Base-by-base conservation (phyloP, 2,329 filamentous ascomycete species). In the Diaporthe capsici region DNA sequence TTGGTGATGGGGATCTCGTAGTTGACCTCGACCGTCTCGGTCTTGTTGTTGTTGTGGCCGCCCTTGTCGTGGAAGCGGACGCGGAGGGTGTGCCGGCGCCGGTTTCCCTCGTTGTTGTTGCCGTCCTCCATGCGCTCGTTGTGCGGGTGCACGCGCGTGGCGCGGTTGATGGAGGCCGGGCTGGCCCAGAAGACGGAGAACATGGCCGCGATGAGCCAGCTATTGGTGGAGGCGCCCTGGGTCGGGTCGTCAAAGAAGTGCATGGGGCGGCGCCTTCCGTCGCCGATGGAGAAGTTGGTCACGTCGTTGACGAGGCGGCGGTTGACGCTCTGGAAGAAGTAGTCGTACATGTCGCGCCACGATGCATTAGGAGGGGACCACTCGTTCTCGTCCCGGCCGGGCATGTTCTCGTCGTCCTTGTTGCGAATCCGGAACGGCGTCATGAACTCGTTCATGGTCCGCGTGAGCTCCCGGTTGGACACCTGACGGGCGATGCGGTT, bases 111-210 rank as follows among this genome's bases (percentile, higher is more conserved):
- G 47, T 75, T 71, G 34, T 34, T 71, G 34, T 34, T 34, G 34
- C 63, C 73, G 73, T 81, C 79, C 44, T 82, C 79, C 39, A 72
- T 20, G 22, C 72, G 51, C 60, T 82, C 78, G 68, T 77, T 77
- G 57, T 78, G 72, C 6, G 61, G 61, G 53, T 70, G 72, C 12
- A 74, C 72, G 10, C 63, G 72, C 55, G 81, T 81, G 34, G 82
- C 80, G 17, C 85, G 84, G 80, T 86, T 85, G 81, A 87, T 86
- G 73, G 79, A 74, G n/a, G 79, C 77, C 4, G 85, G 85, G 79
- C 86, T 82, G 12, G 86, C 81, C 86, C 86, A 87, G 80, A 84
- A 85, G 72, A 87, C 85, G 49, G 85, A 85, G 82, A 86, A 87
- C 73, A 87, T 79, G 17, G 86, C 86, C 0, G 86, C 82, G 75